These are phyloP conservation scores for Mycena pura DNA, from an alignment of 768 basidiomycete species.

Conservation along the genomic window DNA sequence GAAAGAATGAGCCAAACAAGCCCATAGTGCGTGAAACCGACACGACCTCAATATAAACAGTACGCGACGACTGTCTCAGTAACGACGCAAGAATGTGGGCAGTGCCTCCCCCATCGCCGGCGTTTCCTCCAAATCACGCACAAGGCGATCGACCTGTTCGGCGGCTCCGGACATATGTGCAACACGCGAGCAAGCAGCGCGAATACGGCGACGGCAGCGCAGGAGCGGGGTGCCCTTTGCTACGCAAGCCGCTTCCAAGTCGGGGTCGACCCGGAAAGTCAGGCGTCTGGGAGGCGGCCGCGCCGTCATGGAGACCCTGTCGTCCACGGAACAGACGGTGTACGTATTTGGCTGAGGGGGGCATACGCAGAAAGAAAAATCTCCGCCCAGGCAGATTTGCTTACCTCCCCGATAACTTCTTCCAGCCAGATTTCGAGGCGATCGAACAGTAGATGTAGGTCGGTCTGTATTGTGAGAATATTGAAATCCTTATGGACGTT, in stretches of 20 bases:
- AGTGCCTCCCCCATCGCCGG: slow-evolving; percentile 19
- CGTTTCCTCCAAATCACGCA: slow-evolving; percentile 27
- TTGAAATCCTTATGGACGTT: slow-evolving; percentile 7
- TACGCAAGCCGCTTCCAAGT: slow-evolving; percentile 2
- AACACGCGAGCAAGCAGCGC: slow-evolving; percentile 32
- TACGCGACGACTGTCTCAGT: slow-evolving; percentile 6
- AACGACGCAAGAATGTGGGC: slow-evolving; percentile 9
- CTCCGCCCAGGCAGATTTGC: not conserved
- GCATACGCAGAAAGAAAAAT: not conserved
- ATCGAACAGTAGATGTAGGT: not conserved
- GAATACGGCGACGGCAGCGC: slow-evolving; percentile 28
- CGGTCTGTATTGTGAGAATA: not conserved
- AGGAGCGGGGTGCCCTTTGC: not conserved
- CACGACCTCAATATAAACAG: too few relatives aligned
- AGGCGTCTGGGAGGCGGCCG: not conserved
- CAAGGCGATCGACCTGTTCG: slow-evolving; percentile 23
- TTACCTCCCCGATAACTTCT: slow-evolving; percentile 1
- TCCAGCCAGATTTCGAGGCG: slow-evolving; percentile 2
- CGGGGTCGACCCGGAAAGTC: slow-evolving; percentile 21
- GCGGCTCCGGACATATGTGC: slow-evolving; percentile 30
- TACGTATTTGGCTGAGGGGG: slow-evolving; percentile 4
- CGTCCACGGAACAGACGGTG: not conserved
- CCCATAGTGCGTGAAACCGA: too few relatives aligned
- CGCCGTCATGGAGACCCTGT: not conserved
- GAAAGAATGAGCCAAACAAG: too few relatives aligned